A percentile compares a stretch with the other conserved stretches of the same genome.
phyloP scores from a whole-genome alignment of 208 protist species.

The Crithidia brevicula region DNA sequence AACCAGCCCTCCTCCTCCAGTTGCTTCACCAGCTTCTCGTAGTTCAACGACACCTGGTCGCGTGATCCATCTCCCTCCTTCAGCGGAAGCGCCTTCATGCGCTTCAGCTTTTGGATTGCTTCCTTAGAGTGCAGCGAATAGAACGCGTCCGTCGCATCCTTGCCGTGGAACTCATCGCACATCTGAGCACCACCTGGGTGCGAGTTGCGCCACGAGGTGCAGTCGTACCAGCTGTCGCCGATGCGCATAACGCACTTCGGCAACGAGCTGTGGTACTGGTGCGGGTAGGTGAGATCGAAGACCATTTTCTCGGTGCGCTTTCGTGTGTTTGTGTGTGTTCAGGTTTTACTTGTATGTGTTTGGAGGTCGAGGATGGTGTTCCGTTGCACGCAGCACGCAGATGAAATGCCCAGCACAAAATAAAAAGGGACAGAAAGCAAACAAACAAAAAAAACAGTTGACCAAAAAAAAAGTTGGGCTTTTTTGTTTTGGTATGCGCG shows the following conservation, averaged over 20 bases:
- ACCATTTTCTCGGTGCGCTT: slow-evolving; percentile 30
- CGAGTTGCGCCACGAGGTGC: slow-evolving; percentile 71
- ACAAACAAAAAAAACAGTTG: neutral
- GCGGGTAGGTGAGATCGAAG: slow-evolving; percentile 57
- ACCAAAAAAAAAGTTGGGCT: neutral
- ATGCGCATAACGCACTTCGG: slow-evolving; percentile 84
- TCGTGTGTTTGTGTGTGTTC: neutral
- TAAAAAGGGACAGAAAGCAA: slow-evolving; percentile 12
- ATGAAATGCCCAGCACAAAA: slow-evolving; percentile 4
- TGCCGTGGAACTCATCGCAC: slow-evolving; percentile 77
- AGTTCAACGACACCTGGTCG: slow-evolving; percentile 59
- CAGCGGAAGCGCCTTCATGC: slow-evolving; percentile 74
- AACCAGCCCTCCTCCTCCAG: slow-evolving; percentile 70
- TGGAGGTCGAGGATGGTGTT: no score
- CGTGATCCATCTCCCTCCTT: slow-evolving; percentile 62
- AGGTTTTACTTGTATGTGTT: neutral
- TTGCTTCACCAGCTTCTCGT: slow-evolving; percentile 64
- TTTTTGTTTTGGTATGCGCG: neutral
- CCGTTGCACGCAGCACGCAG: neutral
- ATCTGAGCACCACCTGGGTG: slow-evolving; percentile 78
- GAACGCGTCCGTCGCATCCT: slow-evolving; percentile 80
- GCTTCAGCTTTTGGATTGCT: slow-evolving; percentile 76
- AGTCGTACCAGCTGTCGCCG: slow-evolving; percentile 83
- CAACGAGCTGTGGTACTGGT: slow-evolving; percentile 63
- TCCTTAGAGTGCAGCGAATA: slow-evolving; percentile 83